Conservation (phyloP, 2,329 filamentous ascomycete species). For the Alternaria arbusti region DNA sequence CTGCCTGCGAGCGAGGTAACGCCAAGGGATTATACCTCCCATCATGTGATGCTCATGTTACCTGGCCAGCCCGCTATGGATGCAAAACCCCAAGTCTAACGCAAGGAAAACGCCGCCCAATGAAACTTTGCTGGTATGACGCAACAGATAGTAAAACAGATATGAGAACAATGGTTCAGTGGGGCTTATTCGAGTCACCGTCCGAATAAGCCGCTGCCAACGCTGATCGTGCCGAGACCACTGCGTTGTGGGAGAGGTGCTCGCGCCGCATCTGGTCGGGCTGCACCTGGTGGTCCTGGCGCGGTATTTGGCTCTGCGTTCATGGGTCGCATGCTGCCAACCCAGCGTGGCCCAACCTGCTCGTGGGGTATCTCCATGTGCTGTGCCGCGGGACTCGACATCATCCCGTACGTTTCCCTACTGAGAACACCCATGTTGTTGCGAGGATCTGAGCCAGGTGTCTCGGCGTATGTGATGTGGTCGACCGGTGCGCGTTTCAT, state of each 20-base stretch:
- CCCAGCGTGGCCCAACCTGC: conserved; percentile 35
- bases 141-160: conserved; percentile 4
- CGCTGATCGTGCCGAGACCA: conserved; percentile 39
- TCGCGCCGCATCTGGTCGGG: conserved; percentile 28
- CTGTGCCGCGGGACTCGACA: conserved; percentile 39
- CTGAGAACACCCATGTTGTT: conserved; percentile 29
- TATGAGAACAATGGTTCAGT: conserved; percentile 5
- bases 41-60: not conserved
- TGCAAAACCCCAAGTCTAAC: conserved; percentile 2
- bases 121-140: not conserved
- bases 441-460: conserved; percentile 33
- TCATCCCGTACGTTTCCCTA: conserved; percentile 37
- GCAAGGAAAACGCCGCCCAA: conserved; percentile 1
- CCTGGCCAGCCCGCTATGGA: not conserved
- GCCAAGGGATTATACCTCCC: conserved; percentile 1
- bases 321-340: conserved; percentile 22
- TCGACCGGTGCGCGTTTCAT: conserved; percentile 46
- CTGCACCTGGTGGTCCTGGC: conserved; percentile 26
- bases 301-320: conserved; percentile 20
- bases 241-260: conserved; percentile 38
- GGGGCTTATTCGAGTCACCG: conserved; percentile 23
- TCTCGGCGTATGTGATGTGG: conserved; percentile 34
- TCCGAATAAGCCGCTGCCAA: conserved; percentile 42
- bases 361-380: conserved; percentile 36
- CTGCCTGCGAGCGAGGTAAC: not conserved